Evolutionary conservation across 2,329 filamentous ascomycete genomes (phyloP), one percentile per base, ranked within the genome.

Genomic region (Cadophora malorum): DNA sequence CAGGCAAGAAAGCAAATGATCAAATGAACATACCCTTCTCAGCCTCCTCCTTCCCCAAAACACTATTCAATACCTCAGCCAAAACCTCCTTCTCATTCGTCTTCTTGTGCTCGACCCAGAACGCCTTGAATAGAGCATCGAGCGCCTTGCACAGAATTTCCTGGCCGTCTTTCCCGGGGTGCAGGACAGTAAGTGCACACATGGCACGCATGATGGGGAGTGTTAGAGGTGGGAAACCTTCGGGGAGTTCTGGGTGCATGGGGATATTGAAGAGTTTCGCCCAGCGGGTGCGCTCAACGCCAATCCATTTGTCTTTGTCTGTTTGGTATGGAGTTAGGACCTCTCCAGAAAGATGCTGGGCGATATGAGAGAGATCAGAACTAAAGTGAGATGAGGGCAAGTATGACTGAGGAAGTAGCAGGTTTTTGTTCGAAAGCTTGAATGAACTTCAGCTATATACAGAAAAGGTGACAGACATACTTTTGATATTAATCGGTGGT

Each of bases 251-350:
- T 0, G 79, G 72, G 0, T 77, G 73, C 61, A 89, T 84, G 14
- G 88, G 87, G 55, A 90, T 80, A 45, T 82, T 79, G 79, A 88
- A 86, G 67, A 79, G 78, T 10, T 78, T 78, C 0, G 85, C 79
- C 84, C 84, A 88, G 67, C 87, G 85, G 23, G 77, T 55, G 19
- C 87, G 84, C 72, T 90, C 86, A 14, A 67, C 64, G 45, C 80
- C 76, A 67, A 88, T 85, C 83, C 84, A 90, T 77, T 82, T 80
- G 74, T 83, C 83, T 78, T 90, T 90, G 78, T 90, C 86, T 87
- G 69, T 64, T 41, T 14, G 21, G 6, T 21, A 8, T 62, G 19
- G 35, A 52, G 60, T 63, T 23, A 62, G 45, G 19, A 28, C 28
- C 5, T 28, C 3, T 28, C 5, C 28, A 28, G 5, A 28, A 28